Evolutionary conservation across 768 basidiomycete species (phyloP), one percentile per base, ranked within the genome.

Genomic region (Auricularia sp.): DNA sequence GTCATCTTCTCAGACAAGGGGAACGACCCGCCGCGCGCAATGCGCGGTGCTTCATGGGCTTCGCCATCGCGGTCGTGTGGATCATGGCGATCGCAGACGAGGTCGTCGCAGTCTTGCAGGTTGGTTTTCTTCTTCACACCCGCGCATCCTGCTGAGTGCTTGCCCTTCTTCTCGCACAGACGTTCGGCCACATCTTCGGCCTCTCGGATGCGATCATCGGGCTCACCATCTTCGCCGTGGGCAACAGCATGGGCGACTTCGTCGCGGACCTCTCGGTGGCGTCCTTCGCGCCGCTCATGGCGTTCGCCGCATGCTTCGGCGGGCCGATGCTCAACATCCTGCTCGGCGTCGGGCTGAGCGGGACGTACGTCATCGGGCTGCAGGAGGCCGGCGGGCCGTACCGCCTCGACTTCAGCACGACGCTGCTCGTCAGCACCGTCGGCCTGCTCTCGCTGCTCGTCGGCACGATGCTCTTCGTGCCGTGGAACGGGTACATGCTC

Each of bases 61-160:
- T 99, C 77, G 73, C 87, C 24, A 88, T 96, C 34, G 82, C 94
- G 2, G 84, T 98, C 67, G 87, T 98, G 7, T 99, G 97, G 96
- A 98, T 99, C 70, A 95, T 98, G 86, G 94, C 90, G 5, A 94
- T 98, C 61, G 94, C 95, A 1, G 94, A 97, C 73, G 95, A 98
- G 73, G 94, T 96, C 2, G 94, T 98, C 36, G 83, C 89, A 61
- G 87, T 98, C 11, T 81, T 98, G 10, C 87, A 89, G 79, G 95
- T 95, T 56, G 65, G 82, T 69, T 3, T 1, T 7, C n/a, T 24
- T 47, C 10, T 68, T 29, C 29, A 29, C 29, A 29, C 29, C 3
- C 29, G 29, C 29, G 2, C 29, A 29, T 29, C 29, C 29, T 29
- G 29, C 29, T 29, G 2, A 29, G 29, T 29, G 29, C 29, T 29